Evolutionary conservation across 306 rosid species (phyloP), one percentile per base, ranked within the genome.

Genomic region (Cicer bijugum): DNA sequence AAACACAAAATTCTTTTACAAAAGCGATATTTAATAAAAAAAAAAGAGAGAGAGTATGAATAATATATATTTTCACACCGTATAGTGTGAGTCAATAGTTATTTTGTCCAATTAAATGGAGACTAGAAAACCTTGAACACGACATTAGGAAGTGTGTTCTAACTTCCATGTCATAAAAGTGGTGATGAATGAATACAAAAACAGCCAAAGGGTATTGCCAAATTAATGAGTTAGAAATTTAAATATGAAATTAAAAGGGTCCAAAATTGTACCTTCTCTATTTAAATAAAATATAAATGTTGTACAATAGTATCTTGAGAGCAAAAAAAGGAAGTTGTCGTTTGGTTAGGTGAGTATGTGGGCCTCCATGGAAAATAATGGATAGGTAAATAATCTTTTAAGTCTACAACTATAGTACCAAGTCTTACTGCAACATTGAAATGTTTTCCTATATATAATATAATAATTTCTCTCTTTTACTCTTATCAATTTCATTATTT

Each of bases 321-420:
- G 81, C 19, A 80, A 82, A 72, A 82, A 12, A 17, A 11, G 85
- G 74, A 46, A 56, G 50, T 43, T 79, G 85, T 82, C 43, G 20
- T 52, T 64, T 43, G 87, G 82, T 84, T 91, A 47, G 92, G 90
- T 84, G 84, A 78, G 76, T n/a, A 6, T 72, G 91, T 84, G 87
- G 91, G 90, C 69, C 85, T 67, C 9, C 20, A 6, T 17, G 71
- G 75, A 75, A 81, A 82, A 80, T 47, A 88, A 85, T 90, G 88
- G 75, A 77, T 74, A 77, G 63, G 87, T 75, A 67, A 76, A 56
- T 60, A 64, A 73, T 76, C 76, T 61, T 61, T 8, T 75, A 53
- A 70, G 83, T 74, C 61, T 63, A 73, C 43, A 85, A 82, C 80
- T 20, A 53, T 72, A 61, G 23, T 12, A 71, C 63, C 11, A 43